Evolutionary conservation across 805 yeast species (phyloP).

Genomic region (Yamadazyma sp.): DNA sequence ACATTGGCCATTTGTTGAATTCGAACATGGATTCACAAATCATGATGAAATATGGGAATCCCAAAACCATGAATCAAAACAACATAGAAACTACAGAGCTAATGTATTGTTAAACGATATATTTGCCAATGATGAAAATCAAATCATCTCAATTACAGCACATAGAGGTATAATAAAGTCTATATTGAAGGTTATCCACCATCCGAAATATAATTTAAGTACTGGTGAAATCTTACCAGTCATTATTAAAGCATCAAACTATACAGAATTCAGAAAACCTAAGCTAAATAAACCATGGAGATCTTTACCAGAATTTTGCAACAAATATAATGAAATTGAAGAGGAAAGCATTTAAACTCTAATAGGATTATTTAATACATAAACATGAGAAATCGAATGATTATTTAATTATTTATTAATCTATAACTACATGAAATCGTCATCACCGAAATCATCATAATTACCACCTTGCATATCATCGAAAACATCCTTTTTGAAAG

Average conservation of each 20-base stretch:
- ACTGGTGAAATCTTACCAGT: constrained; percentile 32
- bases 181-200: constrained; percentile 22
- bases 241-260: constrained; percentile 15
- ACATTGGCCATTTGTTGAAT: constrained; percentile 18
- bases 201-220: constrained; percentile 19
- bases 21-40: constrained; percentile 25
- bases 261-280: constrained; percentile 8
- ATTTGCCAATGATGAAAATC: constrained; percentile 18
- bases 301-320: constrained; percentile 12
- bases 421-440: constrained; percentile 69
- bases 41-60: constrained; percentile 23
- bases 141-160: constrained; percentile 24
- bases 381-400: too few species aligned
- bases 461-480: constrained; percentile 48
- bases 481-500: constrained; percentile 62
- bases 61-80: constrained; percentile 21
- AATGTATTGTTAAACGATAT: constrained; percentile 23
- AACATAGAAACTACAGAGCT: constrained; percentile 27
- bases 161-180: constrained; percentile 29
- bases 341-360: too few species aligned
- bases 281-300: constrained; percentile 13
- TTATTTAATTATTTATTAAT: too few species aligned
- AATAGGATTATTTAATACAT: too few species aligned
- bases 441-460: constrained; percentile 68
- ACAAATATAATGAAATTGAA: too few species aligned